Conservation (phyloP, 306 rosid genomes). For the Cucurbita moschata region DNA sequence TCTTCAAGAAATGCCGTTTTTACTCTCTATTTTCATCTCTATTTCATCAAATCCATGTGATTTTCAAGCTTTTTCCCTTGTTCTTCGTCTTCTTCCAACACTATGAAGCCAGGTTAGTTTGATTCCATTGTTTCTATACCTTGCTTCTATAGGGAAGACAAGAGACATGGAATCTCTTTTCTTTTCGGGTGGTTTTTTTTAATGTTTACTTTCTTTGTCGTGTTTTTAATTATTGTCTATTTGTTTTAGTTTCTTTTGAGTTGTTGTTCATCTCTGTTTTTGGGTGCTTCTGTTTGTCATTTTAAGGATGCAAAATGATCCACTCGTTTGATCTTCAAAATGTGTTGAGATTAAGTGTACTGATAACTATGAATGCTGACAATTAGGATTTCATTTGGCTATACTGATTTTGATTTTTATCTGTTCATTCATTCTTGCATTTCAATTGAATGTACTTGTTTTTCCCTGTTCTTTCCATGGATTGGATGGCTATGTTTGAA, state of each 20-base stretch:
- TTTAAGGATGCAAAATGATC: not conserved
- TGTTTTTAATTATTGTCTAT: not conserved
- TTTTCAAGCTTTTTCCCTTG: conserved; percentile 15
- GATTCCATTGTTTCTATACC: not conserved
- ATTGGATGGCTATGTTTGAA: not conserved
- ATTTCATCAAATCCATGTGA: not conserved
- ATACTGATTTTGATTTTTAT: not conserved
- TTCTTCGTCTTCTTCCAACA: conserved; percentile 12
- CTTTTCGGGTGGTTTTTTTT: not conserved
- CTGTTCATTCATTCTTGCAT: not conserved
- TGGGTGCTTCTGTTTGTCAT: not conserved
- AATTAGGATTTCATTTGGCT: not conserved
- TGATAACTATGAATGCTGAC: not conserved
- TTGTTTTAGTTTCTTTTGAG: not conserved
- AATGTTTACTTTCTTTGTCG: not conserved
- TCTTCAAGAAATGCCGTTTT: not conserved
- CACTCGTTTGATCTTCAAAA: not conserved
- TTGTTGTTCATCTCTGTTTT: not conserved
- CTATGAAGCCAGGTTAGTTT: not conserved
- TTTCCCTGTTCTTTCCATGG: not conserved
- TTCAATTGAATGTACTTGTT: not conserved
- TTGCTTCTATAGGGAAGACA: not conserved
- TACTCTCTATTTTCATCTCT: not conserved
- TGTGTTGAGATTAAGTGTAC: not conserved
- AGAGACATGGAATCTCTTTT: not conserved